Conservation (phyloP, 306 rosid genomes). For the Pyrus bretschneideri region DNA sequence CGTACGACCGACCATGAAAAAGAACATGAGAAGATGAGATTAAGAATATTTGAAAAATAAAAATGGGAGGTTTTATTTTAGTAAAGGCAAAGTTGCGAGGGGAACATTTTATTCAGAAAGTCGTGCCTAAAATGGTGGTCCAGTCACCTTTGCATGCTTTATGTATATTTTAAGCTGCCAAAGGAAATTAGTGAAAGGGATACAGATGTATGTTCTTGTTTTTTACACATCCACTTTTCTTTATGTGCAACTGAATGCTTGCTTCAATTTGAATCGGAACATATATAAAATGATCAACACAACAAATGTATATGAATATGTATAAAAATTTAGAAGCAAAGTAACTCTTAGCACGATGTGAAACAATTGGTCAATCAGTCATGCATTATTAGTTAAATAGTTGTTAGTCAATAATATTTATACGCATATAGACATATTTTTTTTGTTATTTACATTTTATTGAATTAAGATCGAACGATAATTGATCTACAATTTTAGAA, state of each 20-base stretch:
- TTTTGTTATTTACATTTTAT: no score
- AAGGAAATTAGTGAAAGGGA: background rate
- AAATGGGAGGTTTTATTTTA: background rate
- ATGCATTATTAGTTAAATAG: no score
- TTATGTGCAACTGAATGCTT: background rate
- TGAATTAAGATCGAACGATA: no score
- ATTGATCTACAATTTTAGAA: no score
- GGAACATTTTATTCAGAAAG: constrained; percentile 24
- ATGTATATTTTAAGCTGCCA: background rate
- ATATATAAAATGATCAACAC: background rate
- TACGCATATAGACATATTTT: background rate
- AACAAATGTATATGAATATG: no score
- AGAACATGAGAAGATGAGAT: constrained; percentile 21
- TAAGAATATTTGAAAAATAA: constrained; percentile 6
- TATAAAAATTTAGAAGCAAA: no score
- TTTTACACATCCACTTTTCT: no score
- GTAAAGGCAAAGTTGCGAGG: background rate
- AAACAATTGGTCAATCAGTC: no score
- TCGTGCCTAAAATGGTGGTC: constrained; percentile 18
- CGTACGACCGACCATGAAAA: constrained; percentile 29
- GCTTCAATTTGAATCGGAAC: background rate
- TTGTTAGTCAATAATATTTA: no score
- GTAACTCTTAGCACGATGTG: no score
- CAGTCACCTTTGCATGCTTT: constrained; percentile 13
- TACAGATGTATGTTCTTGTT: no score